phyloP scores from a whole-genome alignment of 352 stramenopile species.

The Pythium phragmitis region DNA sequence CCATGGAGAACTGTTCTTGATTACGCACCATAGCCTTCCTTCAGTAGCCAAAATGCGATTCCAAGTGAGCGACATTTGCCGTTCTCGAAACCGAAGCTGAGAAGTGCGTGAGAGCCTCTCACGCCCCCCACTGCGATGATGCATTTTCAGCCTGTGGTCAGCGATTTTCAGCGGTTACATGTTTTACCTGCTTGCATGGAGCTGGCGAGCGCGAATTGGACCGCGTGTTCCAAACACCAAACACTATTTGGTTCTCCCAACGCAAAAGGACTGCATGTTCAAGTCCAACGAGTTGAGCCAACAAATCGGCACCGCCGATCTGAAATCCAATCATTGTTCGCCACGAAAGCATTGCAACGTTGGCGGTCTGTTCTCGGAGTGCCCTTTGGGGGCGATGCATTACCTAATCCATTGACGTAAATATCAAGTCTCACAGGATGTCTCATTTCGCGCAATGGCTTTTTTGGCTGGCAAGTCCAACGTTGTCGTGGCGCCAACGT shows the following conservation, averaged over 20 bases:
- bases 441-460: conserved; percentile 2
- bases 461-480: conserved; percentile 6
- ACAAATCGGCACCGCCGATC: not conserved
- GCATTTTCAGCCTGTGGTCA: not conserved
- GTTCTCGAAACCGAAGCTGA: conserved; percentile 5
- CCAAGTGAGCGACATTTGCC: not conserved
- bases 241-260: not conserved
- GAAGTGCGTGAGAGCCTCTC: conserved; percentile 1
- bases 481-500: conserved; percentile 10
- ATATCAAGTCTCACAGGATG: conserved; percentile 10
- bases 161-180: too few species aligned
- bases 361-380: not conserved
- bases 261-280: not conserved
- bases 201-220: not conserved
- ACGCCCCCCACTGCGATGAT: not conserved
- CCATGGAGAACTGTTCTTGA: not conserved
- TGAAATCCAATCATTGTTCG: not conserved
- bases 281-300: not conserved
- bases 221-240: not conserved
- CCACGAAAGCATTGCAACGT: not conserved
- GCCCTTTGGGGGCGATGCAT: not conserved
- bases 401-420: conserved; percentile 9
- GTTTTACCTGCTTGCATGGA: too few species aligned
- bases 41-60: not conserved
- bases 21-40: not conserved